Evolutionary conservation across 495 filamentous ascomycete species (phyloP), one percentile per base, ranked within the genome.

Genomic region (Letharia lupina): DNA sequence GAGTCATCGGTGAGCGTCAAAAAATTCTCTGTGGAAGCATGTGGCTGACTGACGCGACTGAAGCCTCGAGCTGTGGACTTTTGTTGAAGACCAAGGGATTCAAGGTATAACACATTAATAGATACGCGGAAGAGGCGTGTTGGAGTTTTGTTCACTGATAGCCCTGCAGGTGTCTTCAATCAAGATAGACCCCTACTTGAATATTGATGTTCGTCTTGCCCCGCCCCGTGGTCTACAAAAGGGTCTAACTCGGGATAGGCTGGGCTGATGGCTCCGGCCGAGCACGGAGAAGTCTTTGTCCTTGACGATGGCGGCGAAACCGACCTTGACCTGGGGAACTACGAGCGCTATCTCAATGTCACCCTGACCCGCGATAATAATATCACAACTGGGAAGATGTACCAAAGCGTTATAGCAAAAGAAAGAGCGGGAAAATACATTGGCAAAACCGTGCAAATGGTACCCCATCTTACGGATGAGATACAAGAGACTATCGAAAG

Each of bases 331-430:
- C 83, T 98, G 28, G 94, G 94, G 52, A 97, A 98, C 79, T 98
- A 98, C 28, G 93, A 98, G 77, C 82, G 91, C 31, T 91, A 90
- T 70, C 82, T 90, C 57, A 82, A 85, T 67, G 81, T 90, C 64
- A 88, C 86, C 13, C 82, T 96, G 37, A 87, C 82, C 9, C 78
- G 85, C 28, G 90, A 94, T 65, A 89, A 91, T 78, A 96, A 96
- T 73, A 94, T 97, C 76, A 97, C 93, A 33, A 96, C 93, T 13
- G 94, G 94, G 67, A 98, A 97, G 81, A 89, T 97, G 67, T 97
- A 96, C 77, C 80, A 90, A 73, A 83, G 88, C 67, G 94, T 97
- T 31, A 93, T 96, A 67, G 80, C 89, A 72, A 81, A 80, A 66
- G 88, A 96, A 77, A 83, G 92, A 60, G 77, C 79, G 39, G 93